phyloP scores from a whole-genome alignment of 2,329 filamentous ascomycete genomes.

The Davidsoniella neocaledoniae region DNA sequence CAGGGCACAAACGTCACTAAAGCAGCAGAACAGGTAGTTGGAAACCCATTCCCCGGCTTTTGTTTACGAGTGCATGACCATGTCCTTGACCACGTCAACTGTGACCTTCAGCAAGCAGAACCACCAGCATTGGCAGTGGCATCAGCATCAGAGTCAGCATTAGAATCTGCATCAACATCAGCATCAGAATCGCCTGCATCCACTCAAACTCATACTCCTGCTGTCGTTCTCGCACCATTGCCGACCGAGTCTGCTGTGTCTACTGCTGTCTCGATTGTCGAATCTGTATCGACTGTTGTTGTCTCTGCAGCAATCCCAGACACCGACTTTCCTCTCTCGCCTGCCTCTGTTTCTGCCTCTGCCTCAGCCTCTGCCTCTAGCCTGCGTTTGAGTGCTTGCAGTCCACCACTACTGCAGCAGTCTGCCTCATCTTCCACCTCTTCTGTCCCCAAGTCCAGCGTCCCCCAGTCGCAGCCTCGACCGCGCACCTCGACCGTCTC shows the following conservation, averaged over 20 bases:
- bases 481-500: conserved; percentile 14
- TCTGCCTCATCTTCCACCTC: neutral
- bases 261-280: neutral
- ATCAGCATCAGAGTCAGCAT: no score
- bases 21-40: neutral
- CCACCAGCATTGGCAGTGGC: neutral
- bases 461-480: conserved; percentile 13
- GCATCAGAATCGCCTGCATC: no score
- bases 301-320: neutral
- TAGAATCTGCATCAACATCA: no score
- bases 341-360: neutral
- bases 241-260: neutral
- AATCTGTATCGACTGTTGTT: neutral
- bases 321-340: neutral
- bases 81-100: conserved; percentile 4
- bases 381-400: neutral
- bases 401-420: neutral
- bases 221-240: neutral
- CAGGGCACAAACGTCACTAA: no score
- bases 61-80: conserved; percentile 24
- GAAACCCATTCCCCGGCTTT: conserved; percentile 24
- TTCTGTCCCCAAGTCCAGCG: conserved; percentile 10
- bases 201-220: neutral
- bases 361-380: neutral
- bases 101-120: conserved; percentile 8